A percentile compares a stretch with the other conserved stretches of the same genome.
Evolutionary conservation across 139 green algal genomes (phyloP).

Genomic region (Choricystis sp.): DNA sequence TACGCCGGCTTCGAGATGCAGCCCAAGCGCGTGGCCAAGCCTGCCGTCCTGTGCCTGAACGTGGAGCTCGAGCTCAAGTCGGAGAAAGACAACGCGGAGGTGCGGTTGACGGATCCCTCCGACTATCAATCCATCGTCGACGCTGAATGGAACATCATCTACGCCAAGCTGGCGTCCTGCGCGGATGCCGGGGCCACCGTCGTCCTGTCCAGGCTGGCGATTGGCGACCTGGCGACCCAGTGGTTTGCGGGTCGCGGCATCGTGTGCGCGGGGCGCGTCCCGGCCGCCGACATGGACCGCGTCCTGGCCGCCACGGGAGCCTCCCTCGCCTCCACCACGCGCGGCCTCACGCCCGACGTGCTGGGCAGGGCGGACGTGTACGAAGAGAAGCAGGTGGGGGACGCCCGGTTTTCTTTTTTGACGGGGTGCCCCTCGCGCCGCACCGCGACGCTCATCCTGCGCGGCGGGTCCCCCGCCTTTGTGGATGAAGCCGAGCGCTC

Average conservation of each 20-base stretch:
- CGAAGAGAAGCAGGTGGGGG: slow-evolving; percentile 93
- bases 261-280: slow-evolving; percentile 90
- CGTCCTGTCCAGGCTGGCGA: slow-evolving; percentile 75
- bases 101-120: slow-evolving; percentile 76
- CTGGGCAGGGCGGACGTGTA: slow-evolving; percentile 79
- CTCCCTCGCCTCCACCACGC: slow-evolving; percentile 80
- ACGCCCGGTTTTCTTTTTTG: slow-evolving; percentile 96
- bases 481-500: slow-evolving; percentile 77
- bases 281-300: slow-evolving; percentile 73
- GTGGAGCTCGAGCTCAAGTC: slow-evolving; percentile 97
- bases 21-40: slow-evolving; percentile 63
- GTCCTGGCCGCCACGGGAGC: slow-evolving; percentile 72
- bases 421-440: slow-evolving; percentile 71
- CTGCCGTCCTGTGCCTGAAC: slow-evolving; percentile 94
- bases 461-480: slow-evolving; percentile 91
- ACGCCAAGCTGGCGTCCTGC: slow-evolving; percentile 91
- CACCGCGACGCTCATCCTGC: slow-evolving; percentile 91
- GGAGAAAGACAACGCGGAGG: slow-evolving; percentile 96
- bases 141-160: slow-evolving; percentile 99
- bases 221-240: slow-evolving; percentile 91
- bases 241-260: slow-evolving; percentile 96
- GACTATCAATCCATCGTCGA: slow-evolving; percentile 97
- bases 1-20: slow-evolving; percentile 99
- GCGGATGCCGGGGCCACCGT: slow-evolving; percentile 72
- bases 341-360: slow-evolving; percentile 59